Evolutionary conservation across 768 basidiomycete species (phyloP).

Genomic region (Collybia nuda): DNA sequence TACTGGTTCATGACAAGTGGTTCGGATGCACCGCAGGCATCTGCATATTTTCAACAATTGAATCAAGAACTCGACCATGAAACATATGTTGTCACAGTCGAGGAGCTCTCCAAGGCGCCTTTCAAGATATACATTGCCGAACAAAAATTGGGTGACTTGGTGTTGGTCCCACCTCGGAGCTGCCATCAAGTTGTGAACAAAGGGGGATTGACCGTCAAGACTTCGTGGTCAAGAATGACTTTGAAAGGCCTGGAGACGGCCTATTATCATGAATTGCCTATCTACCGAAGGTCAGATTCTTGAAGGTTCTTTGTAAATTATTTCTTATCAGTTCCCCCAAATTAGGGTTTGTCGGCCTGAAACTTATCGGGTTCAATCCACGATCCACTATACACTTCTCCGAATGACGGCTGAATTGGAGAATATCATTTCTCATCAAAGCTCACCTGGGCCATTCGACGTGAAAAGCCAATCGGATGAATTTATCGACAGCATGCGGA

Average conservation of each 20-base stretch:
- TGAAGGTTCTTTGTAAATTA: too few species aligned
- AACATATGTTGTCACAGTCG: conserved; percentile 58
- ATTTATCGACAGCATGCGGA: conserved; percentile 24
- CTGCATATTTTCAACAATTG: conserved; percentile 58
- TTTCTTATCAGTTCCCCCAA: neutral
- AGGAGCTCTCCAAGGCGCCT: conserved; percentile 63
- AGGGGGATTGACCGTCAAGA: conserved; percentile 81
- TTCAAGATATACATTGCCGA: conserved; percentile 71
- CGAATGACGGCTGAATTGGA: conserved; percentile 27
- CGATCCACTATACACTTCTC: conserved; percentile 54
- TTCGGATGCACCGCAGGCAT: conserved; percentile 51
- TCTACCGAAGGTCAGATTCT: conserved; percentile 77
- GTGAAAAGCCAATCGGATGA: neutral
- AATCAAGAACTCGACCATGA: conserved; percentile 73
- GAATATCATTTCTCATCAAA: conserved; percentile 4
- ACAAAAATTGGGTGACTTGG: conserved; percentile 75
- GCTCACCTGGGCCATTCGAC: neutral
- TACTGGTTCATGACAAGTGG: conserved; percentile 87
- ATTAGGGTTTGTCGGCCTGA: conserved; percentile 78
- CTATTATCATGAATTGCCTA: conserved; percentile 70
- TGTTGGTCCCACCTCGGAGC: conserved; percentile 77
- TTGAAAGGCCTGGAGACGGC: conserved; percentile 57
- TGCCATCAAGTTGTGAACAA: conserved; percentile 84
- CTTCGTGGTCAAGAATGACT: conserved; percentile 87
- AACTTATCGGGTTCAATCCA: conserved; percentile 72